Evolutionary conservation across 768 basidiomycete genomes (phyloP).

Genomic region (Tubosaeta sp.): DNA sequence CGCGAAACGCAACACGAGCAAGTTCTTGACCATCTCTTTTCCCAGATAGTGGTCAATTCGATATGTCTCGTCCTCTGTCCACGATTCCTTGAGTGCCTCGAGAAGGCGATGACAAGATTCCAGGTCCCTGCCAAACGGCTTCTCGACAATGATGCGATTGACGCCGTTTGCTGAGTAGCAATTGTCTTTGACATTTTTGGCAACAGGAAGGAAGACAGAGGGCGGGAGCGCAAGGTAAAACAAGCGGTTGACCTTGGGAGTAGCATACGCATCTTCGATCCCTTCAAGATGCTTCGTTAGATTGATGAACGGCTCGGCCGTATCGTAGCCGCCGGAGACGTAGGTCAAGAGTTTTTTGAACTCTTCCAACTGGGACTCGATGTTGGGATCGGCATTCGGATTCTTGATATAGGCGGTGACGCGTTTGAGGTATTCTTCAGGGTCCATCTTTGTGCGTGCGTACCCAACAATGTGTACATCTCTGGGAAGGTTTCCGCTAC

Average conservation of each 20-base stretch:
- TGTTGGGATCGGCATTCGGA: constrained; percentile 54
- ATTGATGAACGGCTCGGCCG: constrained; percentile 69
- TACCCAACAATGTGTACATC: constrained; percentile 92
- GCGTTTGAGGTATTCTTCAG: constrained; percentile 80
- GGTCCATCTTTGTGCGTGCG: constrained; percentile 92
- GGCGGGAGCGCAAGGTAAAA: constrained; percentile 98
- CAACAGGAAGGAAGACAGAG: constrained; percentile 91
- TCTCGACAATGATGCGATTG: constrained; percentile 96
- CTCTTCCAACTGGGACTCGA: constrained; percentile 62
- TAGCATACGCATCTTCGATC: constrained; percentile 68
- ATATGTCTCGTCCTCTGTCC: constrained; percentile 97
- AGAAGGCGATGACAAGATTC: constrained; percentile 80
- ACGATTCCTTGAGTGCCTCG: constrained; percentile 73
- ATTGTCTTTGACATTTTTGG: constrained; percentile 74
- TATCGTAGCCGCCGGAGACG: constrained; percentile 85
- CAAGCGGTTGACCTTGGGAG: constrained; percentile 70
- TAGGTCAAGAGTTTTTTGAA: constrained; percentile 84
- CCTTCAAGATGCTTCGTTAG: constrained; percentile 73
- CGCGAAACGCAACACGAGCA: constrained; percentile 93
- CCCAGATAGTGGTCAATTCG: constrained; percentile 99
- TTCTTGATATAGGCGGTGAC: constrained; percentile 83
- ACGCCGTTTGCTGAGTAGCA: constrained; percentile 70
- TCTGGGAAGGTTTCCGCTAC: constrained; percentile 72
- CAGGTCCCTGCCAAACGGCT: constrained; percentile 96
- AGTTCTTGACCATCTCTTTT: constrained; percentile 99